Conservation (phyloP, 768 basidiomycete genomes). For the Pleurotus giganteus region DNA sequence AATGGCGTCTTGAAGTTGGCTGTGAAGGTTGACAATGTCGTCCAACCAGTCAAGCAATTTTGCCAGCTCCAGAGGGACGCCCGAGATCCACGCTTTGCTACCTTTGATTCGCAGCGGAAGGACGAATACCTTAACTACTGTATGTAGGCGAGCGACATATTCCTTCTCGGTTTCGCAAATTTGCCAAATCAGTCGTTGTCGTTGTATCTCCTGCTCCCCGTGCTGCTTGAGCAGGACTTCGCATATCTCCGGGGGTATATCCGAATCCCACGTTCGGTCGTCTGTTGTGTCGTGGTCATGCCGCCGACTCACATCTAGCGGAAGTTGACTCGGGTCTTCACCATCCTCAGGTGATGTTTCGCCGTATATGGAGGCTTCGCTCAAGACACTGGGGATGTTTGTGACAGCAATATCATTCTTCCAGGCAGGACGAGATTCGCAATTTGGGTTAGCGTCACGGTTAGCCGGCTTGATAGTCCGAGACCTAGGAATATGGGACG, state of each 20-base stretch:
- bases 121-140: conserved; percentile 71
- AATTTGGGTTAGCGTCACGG: background rate
- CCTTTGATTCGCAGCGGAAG: conserved; percentile 73
- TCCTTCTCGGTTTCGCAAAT: conserved; percentile 65
- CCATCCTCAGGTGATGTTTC: background rate
- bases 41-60: conserved; percentile 87
- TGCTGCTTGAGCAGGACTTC: conserved; percentile 33
- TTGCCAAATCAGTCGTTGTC: conserved; percentile 69
- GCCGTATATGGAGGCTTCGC: conserved; percentile 4
- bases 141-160: conserved; percentile 65
- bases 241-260: conserved; percentile 29
- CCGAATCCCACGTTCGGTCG: conserved; percentile 29
- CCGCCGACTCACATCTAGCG: background rate
- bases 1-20: conserved; percentile 53
- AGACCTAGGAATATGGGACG: background rate
- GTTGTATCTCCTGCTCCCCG: conserved; percentile 51
- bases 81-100: conserved; percentile 74
- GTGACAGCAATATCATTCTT: no score
- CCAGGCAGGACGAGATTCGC: background rate
- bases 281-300: conserved; percentile 1
- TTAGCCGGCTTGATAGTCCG: background rate
- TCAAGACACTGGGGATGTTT: background rate
- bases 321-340: background rate
- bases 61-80: conserved; percentile 68
- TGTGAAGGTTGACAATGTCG: conserved; percentile 79